Evolutionary conservation across 176 grass and related monocot species (phyloP).

Genomic region (Carex myosuroides): DNA sequence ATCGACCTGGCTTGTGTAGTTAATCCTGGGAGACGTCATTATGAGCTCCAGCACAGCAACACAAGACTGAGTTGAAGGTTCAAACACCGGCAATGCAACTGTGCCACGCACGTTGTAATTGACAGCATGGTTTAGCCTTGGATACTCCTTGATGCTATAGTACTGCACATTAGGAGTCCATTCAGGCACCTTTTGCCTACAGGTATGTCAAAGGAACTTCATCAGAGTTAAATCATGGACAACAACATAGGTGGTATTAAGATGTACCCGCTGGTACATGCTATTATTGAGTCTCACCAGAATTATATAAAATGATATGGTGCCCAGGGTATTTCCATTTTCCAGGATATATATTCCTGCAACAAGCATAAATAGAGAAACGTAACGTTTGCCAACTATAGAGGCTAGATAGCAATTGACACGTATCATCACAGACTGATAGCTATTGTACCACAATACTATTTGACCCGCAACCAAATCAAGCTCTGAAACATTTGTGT

Average conservation of each 20-base stretch:
- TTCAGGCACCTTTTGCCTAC: constrained; percentile 70
- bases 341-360: constrained; percentile 15
- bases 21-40: constrained; percentile 96
- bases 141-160: constrained; percentile 78
- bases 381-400: constrained; percentile 2
- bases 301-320: constrained; percentile 9
- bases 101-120: constrained; percentile 83
- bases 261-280: constrained; percentile 7
- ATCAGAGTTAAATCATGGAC: not conserved
- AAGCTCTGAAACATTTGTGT: not conserved
- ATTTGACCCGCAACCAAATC: not conserved
- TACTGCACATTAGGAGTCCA: constrained; percentile 98
- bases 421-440: not conserved
- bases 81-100: constrained; percentile 89
- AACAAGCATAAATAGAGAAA: constrained; percentile 11
- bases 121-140: constrained; percentile 78
- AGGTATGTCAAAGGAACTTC: not conserved
- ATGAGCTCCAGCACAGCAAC: constrained; percentile 93
- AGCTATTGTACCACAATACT: not conserved
- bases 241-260: constrained; percentile 8
- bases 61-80: constrained; percentile 60
- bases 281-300: constrained; percentile 8
- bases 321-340: constrained; percentile 10
- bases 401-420: constrained; percentile 9
- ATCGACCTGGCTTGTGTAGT: constrained; percentile 77